Evolutionary conservation across 2,329 filamentous ascomycete species (phyloP).

Genomic region (Aspergillus ustus): DNA sequence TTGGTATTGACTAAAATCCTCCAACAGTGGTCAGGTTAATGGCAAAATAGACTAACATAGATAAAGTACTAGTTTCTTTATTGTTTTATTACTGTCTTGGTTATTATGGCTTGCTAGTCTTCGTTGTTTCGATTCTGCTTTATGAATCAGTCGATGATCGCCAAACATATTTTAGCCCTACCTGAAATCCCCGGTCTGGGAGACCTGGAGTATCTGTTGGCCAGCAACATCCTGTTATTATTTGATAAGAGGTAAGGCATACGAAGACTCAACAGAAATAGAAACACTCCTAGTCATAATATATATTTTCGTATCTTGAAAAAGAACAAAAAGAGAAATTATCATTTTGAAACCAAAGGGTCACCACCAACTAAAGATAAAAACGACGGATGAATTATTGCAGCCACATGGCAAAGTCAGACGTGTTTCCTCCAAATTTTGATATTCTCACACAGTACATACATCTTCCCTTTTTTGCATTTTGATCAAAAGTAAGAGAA

Average conservation of each 20-base stretch:
- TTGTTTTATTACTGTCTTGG: not conserved
- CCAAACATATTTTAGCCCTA: not conserved
- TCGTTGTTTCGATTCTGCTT: not conserved
- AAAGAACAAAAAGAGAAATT: not conserved
- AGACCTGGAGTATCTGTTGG: no score
- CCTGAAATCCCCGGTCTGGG: not conserved
- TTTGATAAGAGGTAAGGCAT: no score
- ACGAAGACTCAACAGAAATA: no score
- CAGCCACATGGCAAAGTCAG: not conserved
- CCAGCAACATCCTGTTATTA: no score
- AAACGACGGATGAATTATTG: not conserved
- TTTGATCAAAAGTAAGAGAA: not conserved
- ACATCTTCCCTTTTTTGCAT: not conserved
- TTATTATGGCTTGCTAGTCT: not conserved
- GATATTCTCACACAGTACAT: not conserved
- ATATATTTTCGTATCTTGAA: not conserved
- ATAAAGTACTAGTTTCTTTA: no score
- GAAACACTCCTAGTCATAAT: not conserved
- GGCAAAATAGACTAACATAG: no score
- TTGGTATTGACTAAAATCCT: not conserved
- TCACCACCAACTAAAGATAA: not conserved
- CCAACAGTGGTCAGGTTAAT: no score
- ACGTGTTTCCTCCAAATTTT: not conserved
- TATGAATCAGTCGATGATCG: not conserved
- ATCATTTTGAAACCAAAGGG: not conserved